Evolutionary conservation across 2,329 filamentous ascomycete genomes (phyloP).

Genomic region (Pseudocercospora crystallina): DNA sequence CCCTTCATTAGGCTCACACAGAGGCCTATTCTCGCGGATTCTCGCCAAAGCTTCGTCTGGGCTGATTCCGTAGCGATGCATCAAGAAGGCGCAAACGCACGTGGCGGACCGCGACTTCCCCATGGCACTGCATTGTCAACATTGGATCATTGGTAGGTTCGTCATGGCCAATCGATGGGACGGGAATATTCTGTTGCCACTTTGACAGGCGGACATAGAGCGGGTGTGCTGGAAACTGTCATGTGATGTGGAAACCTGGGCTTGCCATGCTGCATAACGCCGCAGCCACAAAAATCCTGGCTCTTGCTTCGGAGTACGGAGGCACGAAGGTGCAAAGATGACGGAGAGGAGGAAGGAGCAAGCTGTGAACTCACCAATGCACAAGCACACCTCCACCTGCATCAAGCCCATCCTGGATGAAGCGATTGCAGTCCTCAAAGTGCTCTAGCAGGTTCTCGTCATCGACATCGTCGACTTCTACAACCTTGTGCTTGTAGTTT

Average conservation of each 20-base stretch:
- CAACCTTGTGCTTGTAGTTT: constrained; percentile 64
- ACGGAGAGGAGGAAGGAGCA: constrained; percentile 1
- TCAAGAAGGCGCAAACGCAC: constrained; percentile 79
- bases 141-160: constrained; percentile 1
- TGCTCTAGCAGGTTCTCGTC: constrained; percentile 83
- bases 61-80: constrained; percentile 56
- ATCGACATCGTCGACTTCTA: constrained; percentile 87
- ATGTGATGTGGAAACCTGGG: too few species aligned
- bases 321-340: neutral
- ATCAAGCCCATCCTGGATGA: constrained; percentile 76
- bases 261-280: too few species aligned
- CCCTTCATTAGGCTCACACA: constrained; percentile 85
- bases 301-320: too few species aligned
- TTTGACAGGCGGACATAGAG: too few species aligned
- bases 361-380: constrained; percentile 61
- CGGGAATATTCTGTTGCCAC: too few species aligned
- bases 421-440: constrained; percentile 74
- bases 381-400: constrained; percentile 63
- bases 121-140: constrained; percentile 65
- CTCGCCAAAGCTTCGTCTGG: constrained; percentile 66
- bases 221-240: too few species aligned
- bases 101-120: constrained; percentile 92
- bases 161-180: too few species aligned
- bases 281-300: too few species aligned
- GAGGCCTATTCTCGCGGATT: constrained; percentile 68